Conservation (phyloP, 164 flowering plant genomes). For the Cinnamomum chago region DNA sequence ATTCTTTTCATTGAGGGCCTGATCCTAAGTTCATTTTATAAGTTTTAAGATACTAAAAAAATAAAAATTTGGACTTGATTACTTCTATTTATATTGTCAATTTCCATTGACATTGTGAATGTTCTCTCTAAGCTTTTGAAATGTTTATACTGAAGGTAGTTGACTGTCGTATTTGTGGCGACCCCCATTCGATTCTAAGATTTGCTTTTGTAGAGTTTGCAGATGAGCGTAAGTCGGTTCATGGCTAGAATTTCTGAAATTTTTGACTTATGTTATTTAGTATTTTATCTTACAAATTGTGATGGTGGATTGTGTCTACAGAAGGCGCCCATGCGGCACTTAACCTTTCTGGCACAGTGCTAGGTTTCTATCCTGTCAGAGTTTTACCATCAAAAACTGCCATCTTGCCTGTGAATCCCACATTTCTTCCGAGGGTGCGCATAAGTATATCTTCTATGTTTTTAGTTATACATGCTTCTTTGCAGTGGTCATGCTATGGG, state of each 20-base stretch:
- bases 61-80: not conserved
- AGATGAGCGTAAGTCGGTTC: slow-evolving; percentile 67
- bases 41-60: not conserved
- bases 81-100: not conserved
- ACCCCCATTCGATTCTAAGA: slow-evolving; percentile 90
- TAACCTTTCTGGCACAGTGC: slow-evolving; percentile 82
- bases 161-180: slow-evolving; percentile 98
- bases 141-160: slow-evolving; percentile 61
- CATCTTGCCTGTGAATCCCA: slow-evolving; percentile 96
- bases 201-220: slow-evolving; percentile 96
- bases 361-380: slow-evolving; percentile 91
- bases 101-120: not conserved
- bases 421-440: slow-evolving; percentile 87
- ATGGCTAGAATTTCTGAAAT: not conserved
- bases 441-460: slow-evolving; percentile 5
- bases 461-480: not conserved
- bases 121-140: slow-evolving; percentile 1
- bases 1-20: not conserved
- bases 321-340: slow-evolving; percentile 90
- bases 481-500: not conserved
- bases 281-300: slow-evolving; percentile 1
- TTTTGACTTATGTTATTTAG: not conserved
- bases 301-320: slow-evolving; percentile 28
- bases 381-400: slow-evolving; percentile 99
- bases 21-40: not conserved